These are phyloP conservation scores for Eragrostis nindensis DNA, from an alignment of 176 grass and related monocot genomes.

Conservation along the genomic window DNA sequence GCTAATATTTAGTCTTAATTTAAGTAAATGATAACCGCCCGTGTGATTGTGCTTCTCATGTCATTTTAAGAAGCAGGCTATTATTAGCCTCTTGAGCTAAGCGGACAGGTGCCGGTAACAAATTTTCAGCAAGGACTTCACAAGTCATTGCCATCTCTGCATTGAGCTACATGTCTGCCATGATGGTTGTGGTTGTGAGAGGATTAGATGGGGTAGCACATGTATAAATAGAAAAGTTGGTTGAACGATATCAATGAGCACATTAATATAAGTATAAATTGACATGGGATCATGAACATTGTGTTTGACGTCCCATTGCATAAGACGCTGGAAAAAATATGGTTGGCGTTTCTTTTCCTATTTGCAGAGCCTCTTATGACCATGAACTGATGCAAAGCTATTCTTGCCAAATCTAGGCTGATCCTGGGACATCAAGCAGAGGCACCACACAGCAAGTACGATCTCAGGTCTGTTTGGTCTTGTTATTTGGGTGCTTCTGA, in stretches of 20 bases:
- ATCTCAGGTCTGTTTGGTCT: constrained; percentile 45
- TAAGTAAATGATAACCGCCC: background rate
- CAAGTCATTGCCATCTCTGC: background rate
- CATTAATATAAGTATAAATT: constrained; percentile 10
- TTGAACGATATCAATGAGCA: background rate
- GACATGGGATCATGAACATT: constrained; percentile 11
- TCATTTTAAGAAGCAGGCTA: constrained; percentile 19
- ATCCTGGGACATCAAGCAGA: constrained; percentile 50
- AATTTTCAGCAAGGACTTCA: background rate
- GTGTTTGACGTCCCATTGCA: background rate
- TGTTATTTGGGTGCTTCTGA: constrained; percentile 5
- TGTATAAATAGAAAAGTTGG: constrained; percentile 14
- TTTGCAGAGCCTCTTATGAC: constrained; percentile 7
- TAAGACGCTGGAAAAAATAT: constrained; percentile 32
- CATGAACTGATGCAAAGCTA: constrained; percentile 13
- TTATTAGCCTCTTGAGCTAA: constrained; percentile 23
- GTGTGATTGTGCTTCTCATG: background rate
- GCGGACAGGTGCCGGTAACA: constrained; percentile 15
- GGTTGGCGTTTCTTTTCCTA: constrained; percentile 23
- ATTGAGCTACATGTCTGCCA: background rate
- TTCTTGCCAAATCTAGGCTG: constrained; percentile 46
- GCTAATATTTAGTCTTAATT: background rate
- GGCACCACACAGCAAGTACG: constrained; percentile 36
- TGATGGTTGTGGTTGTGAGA: constrained; percentile 28
- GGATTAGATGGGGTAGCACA: background rate